Percentiles rank a stretch among this genome's conserved stretches.
Evolutionary conservation across 768 basidiomycete genomes (phyloP).

Genomic region (Lactarius trivialis): DNA sequence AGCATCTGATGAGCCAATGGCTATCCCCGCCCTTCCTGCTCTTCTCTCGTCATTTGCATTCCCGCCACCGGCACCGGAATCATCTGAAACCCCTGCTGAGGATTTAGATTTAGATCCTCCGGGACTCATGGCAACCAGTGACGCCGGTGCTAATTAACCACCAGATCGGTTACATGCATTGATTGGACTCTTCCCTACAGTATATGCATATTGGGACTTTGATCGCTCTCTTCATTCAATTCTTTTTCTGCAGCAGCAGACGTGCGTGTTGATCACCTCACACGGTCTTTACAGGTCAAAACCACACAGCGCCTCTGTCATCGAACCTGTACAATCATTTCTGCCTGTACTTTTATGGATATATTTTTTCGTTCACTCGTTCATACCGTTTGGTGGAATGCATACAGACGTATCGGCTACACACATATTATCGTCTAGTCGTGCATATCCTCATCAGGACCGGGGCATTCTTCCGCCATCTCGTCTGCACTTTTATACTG

Average conservation of each 20-base stretch:
- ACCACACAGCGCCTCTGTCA: not conserved
- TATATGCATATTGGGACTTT: not conserved
- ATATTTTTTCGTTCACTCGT: not conserved
- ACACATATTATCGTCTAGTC: conserved; percentile 39
- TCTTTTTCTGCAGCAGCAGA: conserved; percentile 3
- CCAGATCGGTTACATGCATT: not conserved
- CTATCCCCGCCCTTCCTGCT: conserved; percentile 58
- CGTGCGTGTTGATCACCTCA: conserved; percentile 4
- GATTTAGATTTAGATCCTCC: conserved; percentile 3
- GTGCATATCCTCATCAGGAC: conserved; percentile 69
- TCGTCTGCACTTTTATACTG: conserved; percentile 59
- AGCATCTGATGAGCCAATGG: conserved; percentile 32
- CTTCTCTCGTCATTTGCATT: conserved; percentile 35
- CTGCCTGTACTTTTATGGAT: conserved; percentile 14
- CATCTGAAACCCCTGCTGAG: not conserved
- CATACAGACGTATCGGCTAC: not conserved
- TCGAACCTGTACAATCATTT: conserved; percentile 14
- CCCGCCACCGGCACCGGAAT: conserved; percentile 12
- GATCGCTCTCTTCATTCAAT: conserved; percentile 5
- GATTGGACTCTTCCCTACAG: not conserved
- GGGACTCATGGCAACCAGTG: conserved; percentile 1
- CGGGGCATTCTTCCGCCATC: conserved; percentile 63
- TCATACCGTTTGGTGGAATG: conserved; percentile 2
- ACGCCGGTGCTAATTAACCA: not conserved
- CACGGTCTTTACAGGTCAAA: conserved; percentile 13